A percentile compares a stretch with the other conserved stretches of the same genome.
phyloP scores from a whole-genome alignment of 306 rosid species.

The Fragaria ananassa region DNA sequence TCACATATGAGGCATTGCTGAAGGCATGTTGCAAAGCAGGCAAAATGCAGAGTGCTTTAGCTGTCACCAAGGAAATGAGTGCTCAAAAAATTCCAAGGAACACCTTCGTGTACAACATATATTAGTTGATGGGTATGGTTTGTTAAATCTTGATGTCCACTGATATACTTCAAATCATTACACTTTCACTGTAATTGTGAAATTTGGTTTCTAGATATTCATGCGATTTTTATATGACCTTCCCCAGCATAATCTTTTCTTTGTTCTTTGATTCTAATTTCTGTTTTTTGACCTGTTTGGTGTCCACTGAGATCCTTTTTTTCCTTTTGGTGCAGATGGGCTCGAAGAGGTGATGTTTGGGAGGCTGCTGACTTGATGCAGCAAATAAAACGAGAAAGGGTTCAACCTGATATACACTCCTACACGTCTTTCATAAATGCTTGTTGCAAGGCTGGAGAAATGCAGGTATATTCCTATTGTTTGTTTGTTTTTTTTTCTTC shows the following conservation, averaged over 20 bases:
- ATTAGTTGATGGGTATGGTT: constrained; percentile 84
- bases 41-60: constrained; percentile 96
- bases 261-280: neutral
- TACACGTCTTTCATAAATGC: constrained; percentile 94
- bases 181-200: neutral
- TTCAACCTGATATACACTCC: constrained; percentile 86
- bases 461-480: constrained; percentile 52
- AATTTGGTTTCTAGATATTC: constrained; percentile 7
- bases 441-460: constrained; percentile 93
- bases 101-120: constrained; percentile 88
- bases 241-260: neutral
- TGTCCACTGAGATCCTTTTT: constrained; percentile 8
- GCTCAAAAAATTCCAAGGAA: constrained; percentile 76
- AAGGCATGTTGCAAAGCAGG: constrained; percentile 99
- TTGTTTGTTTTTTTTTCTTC: neutral
- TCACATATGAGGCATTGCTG: constrained; percentile 85
- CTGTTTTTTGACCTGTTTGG: constrained; percentile 12
- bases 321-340: constrained; percentile 60
- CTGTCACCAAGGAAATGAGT: constrained; percentile 90
- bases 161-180: neutral
- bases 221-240: neutral
- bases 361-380: constrained; percentile 98
- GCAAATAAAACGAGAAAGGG: constrained; percentile 79
- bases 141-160: constrained; percentile 12
- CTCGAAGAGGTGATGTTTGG: constrained; percentile 97